Evolutionary conservation across 2,329 filamentous ascomycete species (phyloP), one percentile per base, ranked within the genome.

Genomic region (Arthrobotrys iridis): DNA sequence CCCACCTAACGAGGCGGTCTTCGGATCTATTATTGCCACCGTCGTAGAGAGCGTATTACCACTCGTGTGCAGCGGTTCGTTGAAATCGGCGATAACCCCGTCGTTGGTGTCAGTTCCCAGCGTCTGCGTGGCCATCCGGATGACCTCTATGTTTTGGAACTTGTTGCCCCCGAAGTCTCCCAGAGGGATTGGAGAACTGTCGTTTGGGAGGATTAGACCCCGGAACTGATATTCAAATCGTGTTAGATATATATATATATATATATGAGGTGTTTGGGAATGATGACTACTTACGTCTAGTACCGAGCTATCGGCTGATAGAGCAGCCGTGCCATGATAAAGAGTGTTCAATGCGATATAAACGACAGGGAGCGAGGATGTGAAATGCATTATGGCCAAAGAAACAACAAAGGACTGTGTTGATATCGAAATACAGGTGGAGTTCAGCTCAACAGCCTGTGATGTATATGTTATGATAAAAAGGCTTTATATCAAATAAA

Each of bases 201-300:
- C 7, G 13, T 41, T 15, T 37, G 71, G 71, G n/a, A 68, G 46
- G 7, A 75, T 43, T 18, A 75, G 46, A 22, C 62, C 64, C 57
- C 48, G 55, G 50, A 75, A 75, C 71, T 75, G 20, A n/a, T 30
- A 35, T 33, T 66, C 46, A 18, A 35, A 22, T 18, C 18, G 5
- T 7, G 6, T 11, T 7, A 45, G 41, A 50, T 50, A 40, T 11
- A 11, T 55, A n/a, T n/a, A n/a, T n/a, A n/a, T n/a, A n/a, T 65
- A 46, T 22, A 5, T 18, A 7, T 57, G 2, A 15, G 33, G 48
- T 5, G 30, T 3, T 3, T 35, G 20, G 24, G 24, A 50, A 6
- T 11, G 18, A 30, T n/a, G 48, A 6, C 30, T 57, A 64, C 71
- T 63, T 68, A 64, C 71, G 45, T 75, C 63, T n/a, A 75, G 24